Evolutionary conservation across 176 grass and related monocot species (phyloP), one percentile per base, ranked within the genome.

Genomic region (Otatea glauca): DNA sequence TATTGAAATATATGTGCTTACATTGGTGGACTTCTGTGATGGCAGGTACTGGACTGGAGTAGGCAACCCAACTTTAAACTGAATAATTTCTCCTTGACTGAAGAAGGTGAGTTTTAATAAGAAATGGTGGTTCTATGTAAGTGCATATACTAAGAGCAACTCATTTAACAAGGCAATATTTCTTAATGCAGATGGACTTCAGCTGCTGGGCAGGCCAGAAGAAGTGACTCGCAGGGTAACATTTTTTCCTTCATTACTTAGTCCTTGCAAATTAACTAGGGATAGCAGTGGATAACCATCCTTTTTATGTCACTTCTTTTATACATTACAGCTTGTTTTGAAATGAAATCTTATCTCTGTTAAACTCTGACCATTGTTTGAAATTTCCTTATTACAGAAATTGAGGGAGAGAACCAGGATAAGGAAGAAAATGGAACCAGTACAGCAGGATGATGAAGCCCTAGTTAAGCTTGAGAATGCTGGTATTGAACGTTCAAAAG

Each of bases 401-500:
- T 87, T 87, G 70, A 6, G 16, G 42, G 78, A 87, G 35, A 79
- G 37, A 76, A 75, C 32, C 6, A 13, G 41, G 21, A 61, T 56
- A 18, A 75, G 53, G 29, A 73, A 34, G 29, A 44, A 50, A 47
- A 16, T 53, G 15, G 37, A 68, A 43, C 63, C 53, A 4, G 48
- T 66, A 20, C 78, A 87, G 65, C 78, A 69, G 50, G 78, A 81
- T 61, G 85, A 87, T 42, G 78, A 81, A 54, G 85, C 78, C 16
- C 15, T 81, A 18, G 78, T 87, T 68, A 81, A 53, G 71, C 78
- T 76, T 60, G 85, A 87, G 73, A 87, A 87, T 87, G 85, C 77
- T 23, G 38, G 49, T 29, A 82, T 82, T 76, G 78, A 87, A 13
- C 78, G 37, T 38, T 81, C 85, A 81, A 87, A 87, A 69, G 70